Evolutionary conservation across 148 eudicot genomes (phyloP).

Genomic region (Camellia sinensis): DNA sequence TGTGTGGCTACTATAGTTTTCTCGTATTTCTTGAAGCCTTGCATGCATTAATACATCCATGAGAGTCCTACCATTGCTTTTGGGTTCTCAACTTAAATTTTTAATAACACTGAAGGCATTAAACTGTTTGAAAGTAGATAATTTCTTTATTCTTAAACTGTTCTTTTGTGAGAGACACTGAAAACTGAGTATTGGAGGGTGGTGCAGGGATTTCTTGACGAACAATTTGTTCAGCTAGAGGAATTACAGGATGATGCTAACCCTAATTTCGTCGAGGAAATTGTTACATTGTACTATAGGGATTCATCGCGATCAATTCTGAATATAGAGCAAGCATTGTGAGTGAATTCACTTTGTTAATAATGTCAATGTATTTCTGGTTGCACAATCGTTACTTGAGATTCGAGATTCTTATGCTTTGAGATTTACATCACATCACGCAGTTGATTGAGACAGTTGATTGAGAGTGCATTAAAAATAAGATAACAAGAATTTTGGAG

Average conservation of each 20-base stretch:
- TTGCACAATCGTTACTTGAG: neutral
- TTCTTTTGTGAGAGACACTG: neutral
- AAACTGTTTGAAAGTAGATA: neutral
- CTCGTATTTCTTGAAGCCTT: too few relatives aligned
- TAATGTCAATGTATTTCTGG: neutral
- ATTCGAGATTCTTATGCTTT: too few relatives aligned
- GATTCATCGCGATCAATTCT: slow-evolving; percentile 70
- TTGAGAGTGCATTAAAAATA: too few relatives aligned
- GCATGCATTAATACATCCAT: too few relatives aligned
- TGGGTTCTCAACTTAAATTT: too few relatives aligned
- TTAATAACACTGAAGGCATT: too few relatives aligned
- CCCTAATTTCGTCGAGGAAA: slow-evolving; percentile 93
- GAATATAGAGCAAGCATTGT: slow-evolving; percentile 86
- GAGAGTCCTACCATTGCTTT: too few relatives aligned
- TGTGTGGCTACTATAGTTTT: too few relatives aligned
- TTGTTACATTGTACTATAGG: slow-evolving; percentile 72
- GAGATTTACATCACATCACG: too few relatives aligned
- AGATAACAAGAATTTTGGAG: too few relatives aligned
- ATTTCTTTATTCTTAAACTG: neutral
- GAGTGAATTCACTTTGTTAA: slow-evolving; percentile 18
- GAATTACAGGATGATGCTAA: slow-evolving; percentile 90
- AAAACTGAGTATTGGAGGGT: neutral
- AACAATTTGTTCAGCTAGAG: slow-evolving; percentile 87
- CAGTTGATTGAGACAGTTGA: too few relatives aligned
- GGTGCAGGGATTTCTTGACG: slow-evolving; percentile 77